These are phyloP conservation scores for Cryptococcus deneoformans DNA, from an alignment of 1,284 basidiomycete genomes.

Conservation along the genomic window DNA sequence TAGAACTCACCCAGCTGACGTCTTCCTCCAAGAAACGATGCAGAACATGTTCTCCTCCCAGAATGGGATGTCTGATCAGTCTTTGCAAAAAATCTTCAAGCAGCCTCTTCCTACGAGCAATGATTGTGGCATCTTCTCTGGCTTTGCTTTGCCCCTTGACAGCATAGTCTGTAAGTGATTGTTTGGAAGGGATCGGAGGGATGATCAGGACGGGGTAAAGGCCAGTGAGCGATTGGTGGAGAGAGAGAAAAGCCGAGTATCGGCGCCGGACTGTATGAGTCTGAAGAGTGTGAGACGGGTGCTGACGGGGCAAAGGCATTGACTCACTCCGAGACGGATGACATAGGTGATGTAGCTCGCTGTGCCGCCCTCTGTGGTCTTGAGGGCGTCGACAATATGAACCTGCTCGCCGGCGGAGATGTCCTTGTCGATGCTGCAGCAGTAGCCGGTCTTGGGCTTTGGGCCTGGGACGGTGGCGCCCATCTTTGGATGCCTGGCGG, in stretches of 20 bases:
- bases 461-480: slow-evolving; percentile 36
- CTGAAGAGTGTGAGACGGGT: slow-evolving; percentile 51
- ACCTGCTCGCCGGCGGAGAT: slow-evolving; percentile 45
- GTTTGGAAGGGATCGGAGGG: slow-evolving; percentile 97
- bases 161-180: slow-evolving; percentile 93
- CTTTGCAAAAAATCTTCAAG: slow-evolving; percentile 93
- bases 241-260: slow-evolving; percentile 96
- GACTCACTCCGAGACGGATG: slow-evolving; percentile 80
- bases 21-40: slow-evolving; percentile 94
- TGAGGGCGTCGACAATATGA: slow-evolving; percentile 83
- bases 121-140: slow-evolving; percentile 92
- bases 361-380: slow-evolving; percentile 81
- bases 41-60: slow-evolving; percentile 92
- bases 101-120: slow-evolving; percentile 88
- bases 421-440: slow-evolving; percentile 47
- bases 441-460: slow-evolving; percentile 41
- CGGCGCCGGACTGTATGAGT: slow-evolving; percentile 80
- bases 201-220: slow-evolving; percentile 96
- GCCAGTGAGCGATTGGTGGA: slow-evolving; percentile 76
- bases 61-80: slow-evolving; percentile 81
- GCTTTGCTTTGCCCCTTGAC: slow-evolving; percentile 90
- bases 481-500: slow-evolving; percentile 36
- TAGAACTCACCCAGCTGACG: slow-evolving; percentile 77
- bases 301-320: not conserved
- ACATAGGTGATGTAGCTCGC: slow-evolving; percentile 94